Evolutionary conservation across 805 yeast species (phyloP).

Genomic region (Schwanniomyces vanrijiae): DNA sequence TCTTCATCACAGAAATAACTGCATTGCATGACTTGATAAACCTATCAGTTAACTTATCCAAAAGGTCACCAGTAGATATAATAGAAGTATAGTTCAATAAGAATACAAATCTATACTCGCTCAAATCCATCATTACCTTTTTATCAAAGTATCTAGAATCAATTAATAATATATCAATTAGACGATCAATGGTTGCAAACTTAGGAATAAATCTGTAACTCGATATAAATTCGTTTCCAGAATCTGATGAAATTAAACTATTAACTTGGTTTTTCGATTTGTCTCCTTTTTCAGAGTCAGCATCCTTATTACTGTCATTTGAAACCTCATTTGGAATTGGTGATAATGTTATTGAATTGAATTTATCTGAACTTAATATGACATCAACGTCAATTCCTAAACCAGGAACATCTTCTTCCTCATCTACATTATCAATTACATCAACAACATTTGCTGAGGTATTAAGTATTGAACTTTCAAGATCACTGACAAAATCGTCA

Average conservation of each 20-base stretch:
- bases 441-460: conserved; percentile 16
- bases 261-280: conserved; percentile 2
- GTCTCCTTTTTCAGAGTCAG: not conserved
- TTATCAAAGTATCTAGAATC: conserved; percentile 61
- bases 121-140: conserved; percentile 31
- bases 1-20: conserved; percentile 43
- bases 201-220: conserved; percentile 31
- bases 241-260: conserved; percentile 16
- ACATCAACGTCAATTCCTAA: conserved; percentile 45
- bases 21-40: conserved; percentile 46
- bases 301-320: not conserved
- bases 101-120: conserved; percentile 43
- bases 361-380: conserved; percentile 40
- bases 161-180: conserved; percentile 76
- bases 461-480: conserved; percentile 18
- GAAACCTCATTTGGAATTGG: conserved; percentile 7
- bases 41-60: conserved; percentile 40
- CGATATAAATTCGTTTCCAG: conserved; percentile 6
- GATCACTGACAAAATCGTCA: conserved; percentile 34
- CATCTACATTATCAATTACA: conserved; percentile 31
- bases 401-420: conserved; percentile 38
- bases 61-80: conserved; percentile 37
- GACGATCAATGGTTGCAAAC: conserved; percentile 66
- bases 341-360: conserved; percentile 23
- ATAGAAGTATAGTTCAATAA: conserved; percentile 41